These are phyloP conservation scores for Jatropha multifida DNA, from an alignment of 441 rosid genomes.

Conservation along the genomic window DNA sequence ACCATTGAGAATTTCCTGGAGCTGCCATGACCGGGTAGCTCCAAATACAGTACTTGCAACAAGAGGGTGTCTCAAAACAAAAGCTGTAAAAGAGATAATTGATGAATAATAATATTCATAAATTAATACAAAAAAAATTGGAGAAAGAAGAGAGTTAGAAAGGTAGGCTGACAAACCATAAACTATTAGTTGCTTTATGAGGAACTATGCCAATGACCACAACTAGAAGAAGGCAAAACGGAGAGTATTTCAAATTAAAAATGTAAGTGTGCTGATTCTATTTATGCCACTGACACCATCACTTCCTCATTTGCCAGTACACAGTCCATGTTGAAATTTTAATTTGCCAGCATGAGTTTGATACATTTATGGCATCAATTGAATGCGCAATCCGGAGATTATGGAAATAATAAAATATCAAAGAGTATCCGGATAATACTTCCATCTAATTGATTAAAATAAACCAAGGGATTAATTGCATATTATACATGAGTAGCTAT, in stretches of 20 bases:
- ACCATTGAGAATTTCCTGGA: slow-evolving; percentile 40
- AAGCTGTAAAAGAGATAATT: slow-evolving; percentile 33
- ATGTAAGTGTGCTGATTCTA: neutral
- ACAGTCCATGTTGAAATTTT: neutral
- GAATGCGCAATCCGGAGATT: neutral
- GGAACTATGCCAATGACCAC: neutral
- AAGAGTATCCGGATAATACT: neutral
- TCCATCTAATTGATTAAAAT: neutral
- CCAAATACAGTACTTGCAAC: slow-evolving; percentile 59
- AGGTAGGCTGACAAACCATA: neutral
- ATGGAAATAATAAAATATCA: neutral
- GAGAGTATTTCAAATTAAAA: neutral
- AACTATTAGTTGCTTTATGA: neutral
- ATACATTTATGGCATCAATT: neutral
- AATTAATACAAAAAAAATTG: neutral
- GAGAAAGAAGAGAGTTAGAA: neutral
- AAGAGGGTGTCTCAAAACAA: slow-evolving; percentile 56
- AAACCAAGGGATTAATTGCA: neutral
- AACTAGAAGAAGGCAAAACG: neutral
- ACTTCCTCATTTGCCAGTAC: neutral
- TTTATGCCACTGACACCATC: neutral
- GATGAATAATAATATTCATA: neutral
- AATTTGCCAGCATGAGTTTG: neutral
- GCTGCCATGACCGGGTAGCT: slow-evolving; percentile 53
- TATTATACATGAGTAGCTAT: neutral